Evolutionary conservation across 2,329 filamentous ascomycete species (phyloP).

Genomic region (Cladosporium sp.): DNA sequence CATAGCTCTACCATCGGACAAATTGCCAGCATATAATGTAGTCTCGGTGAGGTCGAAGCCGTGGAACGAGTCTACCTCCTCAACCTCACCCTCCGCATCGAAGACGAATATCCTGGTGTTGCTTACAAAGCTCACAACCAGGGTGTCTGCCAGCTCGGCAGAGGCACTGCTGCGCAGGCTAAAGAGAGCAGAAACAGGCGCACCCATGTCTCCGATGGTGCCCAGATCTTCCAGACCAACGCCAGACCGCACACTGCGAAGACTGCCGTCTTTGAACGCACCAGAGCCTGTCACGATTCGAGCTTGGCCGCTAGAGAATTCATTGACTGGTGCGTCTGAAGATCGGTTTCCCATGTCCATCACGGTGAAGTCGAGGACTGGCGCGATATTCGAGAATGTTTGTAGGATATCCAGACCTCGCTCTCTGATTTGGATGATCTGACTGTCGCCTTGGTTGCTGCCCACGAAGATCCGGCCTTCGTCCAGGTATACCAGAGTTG

Average conservation of each 20-base stretch:
- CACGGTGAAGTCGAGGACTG: conserved; percentile 88
- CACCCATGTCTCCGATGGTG: conserved; percentile 72
- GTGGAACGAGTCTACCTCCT: conserved; percentile 77
- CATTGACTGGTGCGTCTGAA: conserved; percentile 75
- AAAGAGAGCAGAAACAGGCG: conserved; percentile 37
- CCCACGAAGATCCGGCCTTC: conserved; percentile 77
- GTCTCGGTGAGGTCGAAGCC: conserved; percentile 68
- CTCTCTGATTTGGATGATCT: conserved; percentile 65
- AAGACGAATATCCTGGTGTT: conserved; percentile 85
- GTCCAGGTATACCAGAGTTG: conserved; percentile 74
- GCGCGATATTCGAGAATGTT: conserved; percentile 79
- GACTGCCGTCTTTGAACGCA: conserved; percentile 81
- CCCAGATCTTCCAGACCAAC: conserved; percentile 89
- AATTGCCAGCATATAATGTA: conserved; percentile 70
- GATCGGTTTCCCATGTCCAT: conserved; percentile 93
- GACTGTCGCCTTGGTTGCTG: conserved; percentile 90
- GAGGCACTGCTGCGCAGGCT: conserved; percentile 71
- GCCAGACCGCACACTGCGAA: conserved; percentile 88
- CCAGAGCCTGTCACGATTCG: conserved; percentile 91
- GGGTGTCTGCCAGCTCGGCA: conserved; percentile 64
- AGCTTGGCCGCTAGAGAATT: conserved; percentile 93
- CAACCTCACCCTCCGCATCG: conserved; percentile 70
- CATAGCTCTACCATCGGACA: conserved; percentile 62
- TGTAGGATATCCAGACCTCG: conserved; percentile 69
- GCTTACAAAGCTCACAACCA: conserved; percentile 77